Percentiles rank a stretch among this genome's conserved stretches.
Evolutionary conservation across 1,284 basidiomycete species (phyloP).

Genomic region (Lentinus polychrous): DNA sequence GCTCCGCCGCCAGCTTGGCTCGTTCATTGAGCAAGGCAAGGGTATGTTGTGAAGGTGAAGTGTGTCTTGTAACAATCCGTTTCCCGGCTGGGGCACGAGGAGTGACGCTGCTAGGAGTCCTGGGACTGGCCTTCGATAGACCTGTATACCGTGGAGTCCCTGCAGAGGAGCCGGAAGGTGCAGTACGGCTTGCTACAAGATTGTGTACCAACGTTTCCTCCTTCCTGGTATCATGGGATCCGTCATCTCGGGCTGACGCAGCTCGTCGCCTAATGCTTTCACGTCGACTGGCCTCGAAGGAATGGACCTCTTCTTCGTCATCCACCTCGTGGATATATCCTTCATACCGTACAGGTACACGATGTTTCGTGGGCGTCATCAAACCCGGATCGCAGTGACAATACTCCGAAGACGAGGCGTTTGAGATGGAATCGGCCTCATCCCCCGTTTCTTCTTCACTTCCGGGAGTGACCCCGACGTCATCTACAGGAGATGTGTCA

Average conservation of each 20-base stretch:
- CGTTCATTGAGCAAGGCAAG: conserved; percentile 44
- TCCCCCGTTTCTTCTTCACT: neutral
- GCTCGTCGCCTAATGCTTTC: conserved; percentile 1
- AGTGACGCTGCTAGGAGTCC: conserved; percentile 9
- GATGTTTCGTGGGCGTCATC: conserved; percentile 3
- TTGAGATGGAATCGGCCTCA: conserved; percentile 1
- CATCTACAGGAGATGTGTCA: neutral
- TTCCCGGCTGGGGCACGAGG: neutral
- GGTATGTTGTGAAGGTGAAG: conserved; percentile 34
- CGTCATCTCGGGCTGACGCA: too few relatives aligned
- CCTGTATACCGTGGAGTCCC: neutral
- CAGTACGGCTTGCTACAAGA: neutral
- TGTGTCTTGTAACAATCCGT: conserved; percentile 28
- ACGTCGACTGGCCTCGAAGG: conserved; percentile 31
- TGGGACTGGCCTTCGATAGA: conserved; percentile 5
- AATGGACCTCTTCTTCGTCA: conserved; percentile 39
- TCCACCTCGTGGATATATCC: conserved; percentile 51
- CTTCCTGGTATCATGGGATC: too few relatives aligned
- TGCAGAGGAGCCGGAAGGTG: too few relatives aligned
- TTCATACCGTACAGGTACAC: conserved; percentile 34
- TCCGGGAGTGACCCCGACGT: too few relatives aligned
- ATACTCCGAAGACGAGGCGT: conserved; percentile 2
- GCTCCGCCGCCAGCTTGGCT: conserved; percentile 38
- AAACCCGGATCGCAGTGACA: conserved; percentile 6
- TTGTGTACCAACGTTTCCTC: too few relatives aligned